Base-by-base conservation (phyloP, 2,329 filamentous ascomycete genomes). In the Talaromyces piceae region DNA sequence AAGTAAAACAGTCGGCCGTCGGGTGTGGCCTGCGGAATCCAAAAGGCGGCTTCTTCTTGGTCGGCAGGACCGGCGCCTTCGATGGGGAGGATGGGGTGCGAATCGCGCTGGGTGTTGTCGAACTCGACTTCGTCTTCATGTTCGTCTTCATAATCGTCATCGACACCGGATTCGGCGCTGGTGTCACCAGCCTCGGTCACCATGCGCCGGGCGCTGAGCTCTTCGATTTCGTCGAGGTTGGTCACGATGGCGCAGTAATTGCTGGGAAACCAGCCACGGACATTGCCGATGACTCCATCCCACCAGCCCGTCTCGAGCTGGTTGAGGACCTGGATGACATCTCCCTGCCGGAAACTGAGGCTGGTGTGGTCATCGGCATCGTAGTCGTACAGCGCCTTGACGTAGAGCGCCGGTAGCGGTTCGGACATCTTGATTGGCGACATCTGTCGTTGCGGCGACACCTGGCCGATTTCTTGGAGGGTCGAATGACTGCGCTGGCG, bases 281-380 rank as follows among this genome's bases (percentile, higher is more conserved):
- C 87, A 53, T 91, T 89, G 64, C 96, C 93, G 67, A 98, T 95
- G 51, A 98, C 89, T 45, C 93, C 93, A 73, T 98, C 93, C 93
- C 93, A 98, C 93, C 93, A 98, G 51, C 93, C 93, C 63, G 91
- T 97, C 70, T 98, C 93, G 52, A 97, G 79, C 73, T 96, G 91
- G 49, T 93, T 98, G 62, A 98, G 91, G 61, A 98, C 93, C 73
- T 97, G 91, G 63, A 98, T 98, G 59, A 97, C 84, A 72, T 98
- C 93, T 64, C 93, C 93, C 69, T 95, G 87, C 62, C 89, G 88
- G 71, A 98, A 98, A 73, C 91, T 97, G 67, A 98, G 75, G 73
- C 91, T 96, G 45, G 91, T 97, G 62, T 89, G 84, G 72, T 98
- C 93, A 73, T 98, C 91, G 64, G 93, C 89, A 66, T 96, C 89